Evolutionary conservation across 2,329 filamentous ascomycete genomes (phyloP).

Genomic region (Chalaropsis ovoidea): DNA sequence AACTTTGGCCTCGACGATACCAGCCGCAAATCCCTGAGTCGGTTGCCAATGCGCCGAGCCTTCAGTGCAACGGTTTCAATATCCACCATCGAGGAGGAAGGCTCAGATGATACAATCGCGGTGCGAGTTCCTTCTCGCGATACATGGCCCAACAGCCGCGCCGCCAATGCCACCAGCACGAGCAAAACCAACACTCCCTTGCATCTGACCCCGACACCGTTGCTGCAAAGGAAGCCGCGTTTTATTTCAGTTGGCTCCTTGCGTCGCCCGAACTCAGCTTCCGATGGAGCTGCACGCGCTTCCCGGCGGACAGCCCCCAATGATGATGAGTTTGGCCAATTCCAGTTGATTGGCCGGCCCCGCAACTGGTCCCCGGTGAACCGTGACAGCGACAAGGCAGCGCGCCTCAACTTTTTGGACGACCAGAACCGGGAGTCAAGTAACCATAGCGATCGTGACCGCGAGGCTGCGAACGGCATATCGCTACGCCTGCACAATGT

Average conservation of each 20-base stretch:
- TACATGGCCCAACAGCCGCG: slow-evolving; percentile 22
- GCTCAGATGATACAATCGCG: slow-evolving; percentile 25
- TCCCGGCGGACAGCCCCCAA: neutral
- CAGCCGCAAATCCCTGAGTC: slow-evolving; percentile 2
- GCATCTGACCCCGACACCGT: neutral
- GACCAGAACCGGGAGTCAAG: slow-evolving; percentile 8
- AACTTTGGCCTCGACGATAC: slow-evolving; percentile 15
- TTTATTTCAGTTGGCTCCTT: slow-evolving; percentile 7
- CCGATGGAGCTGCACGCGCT: neutral
- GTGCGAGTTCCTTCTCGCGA: slow-evolving; percentile 18
- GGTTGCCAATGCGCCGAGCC: slow-evolving; percentile 9
- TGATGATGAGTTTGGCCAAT: neutral
- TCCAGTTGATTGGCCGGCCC: neutral
- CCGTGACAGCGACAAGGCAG: slow-evolving; percentile 14
- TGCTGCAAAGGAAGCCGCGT: slow-evolving; percentile 17
- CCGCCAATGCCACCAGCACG: no score
- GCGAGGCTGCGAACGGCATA: slow-evolving; percentile 1
- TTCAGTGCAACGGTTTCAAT: slow-evolving; percentile 20
- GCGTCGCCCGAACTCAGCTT: slow-evolving; percentile 4
- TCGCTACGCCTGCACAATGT: slow-evolving; percentile 18
- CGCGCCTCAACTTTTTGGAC: slow-evolving; percentile 21
- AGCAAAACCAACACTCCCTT: neutral
- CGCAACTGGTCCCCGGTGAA: slow-evolving; percentile 18
- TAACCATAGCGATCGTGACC: slow-evolving; percentile 14
- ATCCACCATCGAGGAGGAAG: slow-evolving; percentile 24